phyloP scores from a whole-genome alignment of 108 stramenopile species.

The Skeletonema potamos region DNA sequence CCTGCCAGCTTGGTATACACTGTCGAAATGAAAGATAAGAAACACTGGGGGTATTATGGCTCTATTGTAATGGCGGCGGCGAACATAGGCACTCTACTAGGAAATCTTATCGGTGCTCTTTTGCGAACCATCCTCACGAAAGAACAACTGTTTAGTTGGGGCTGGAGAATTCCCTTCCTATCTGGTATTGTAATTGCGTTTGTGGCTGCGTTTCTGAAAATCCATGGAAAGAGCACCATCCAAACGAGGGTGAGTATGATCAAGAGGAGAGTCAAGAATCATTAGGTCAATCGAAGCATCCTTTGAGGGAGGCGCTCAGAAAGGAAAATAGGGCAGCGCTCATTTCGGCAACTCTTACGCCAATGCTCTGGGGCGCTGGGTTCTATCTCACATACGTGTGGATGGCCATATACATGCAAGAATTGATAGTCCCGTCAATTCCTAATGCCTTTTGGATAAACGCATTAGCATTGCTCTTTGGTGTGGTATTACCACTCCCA shows the following conservation, averaged over 20 bases:
- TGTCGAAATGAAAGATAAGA: conserved; percentile 48
- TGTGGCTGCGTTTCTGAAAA: conserved; percentile 52
- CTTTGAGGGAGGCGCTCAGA: conserved; percentile 50
- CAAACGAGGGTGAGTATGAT: conserved; percentile 46
- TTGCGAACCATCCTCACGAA: conserved; percentile 57
- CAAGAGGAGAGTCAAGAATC: conserved; percentile 16
- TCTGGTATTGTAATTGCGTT: conserved; percentile 64
- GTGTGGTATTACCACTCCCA: conserved; percentile 55
- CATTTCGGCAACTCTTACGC: conserved; percentile 49
- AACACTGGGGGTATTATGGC: conserved; percentile 73
- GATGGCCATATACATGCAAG: conserved; percentile 71
- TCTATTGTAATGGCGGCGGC: conserved; percentile 57
- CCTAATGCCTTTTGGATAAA: conserved; percentile 67
- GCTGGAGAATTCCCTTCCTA: conserved; percentile 76
- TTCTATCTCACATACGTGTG: conserved; percentile 69
- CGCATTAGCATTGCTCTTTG: conserved; percentile 47
- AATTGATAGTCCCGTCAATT: conserved; percentile 56
- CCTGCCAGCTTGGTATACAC: conserved; percentile 75
- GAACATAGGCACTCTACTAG: conserved; percentile 62
- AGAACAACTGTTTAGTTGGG: conserved; percentile 57
- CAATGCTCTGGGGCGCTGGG: conserved; percentile 65
- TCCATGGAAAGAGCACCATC: conserved; percentile 53
- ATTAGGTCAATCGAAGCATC: conserved; percentile 24
- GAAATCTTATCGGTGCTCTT: conserved; percentile 55
- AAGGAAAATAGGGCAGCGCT: conserved; percentile 57